These are phyloP conservation scores for Colletotrichum sp. DNA, from an alignment of 2,329 filamentous ascomycete genomes.

Conservation along the genomic window DNA sequence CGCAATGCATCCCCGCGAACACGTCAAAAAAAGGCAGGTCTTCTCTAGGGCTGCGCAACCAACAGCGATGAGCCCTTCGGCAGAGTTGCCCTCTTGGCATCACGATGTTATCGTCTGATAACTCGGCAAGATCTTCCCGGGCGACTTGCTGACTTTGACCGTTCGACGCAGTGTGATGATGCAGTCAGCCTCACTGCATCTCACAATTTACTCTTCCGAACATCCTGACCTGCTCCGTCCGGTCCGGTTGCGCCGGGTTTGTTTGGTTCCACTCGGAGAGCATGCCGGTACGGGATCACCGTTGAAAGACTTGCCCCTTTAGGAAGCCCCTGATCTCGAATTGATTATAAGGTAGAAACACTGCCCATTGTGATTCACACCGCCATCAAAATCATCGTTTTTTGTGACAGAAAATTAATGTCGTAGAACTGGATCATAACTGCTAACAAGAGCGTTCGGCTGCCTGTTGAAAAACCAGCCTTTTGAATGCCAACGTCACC, in stretches of 20 bases:
- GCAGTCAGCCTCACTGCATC: not conserved
- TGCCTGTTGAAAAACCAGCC: not conserved
- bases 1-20: not conserved
- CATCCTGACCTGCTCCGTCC: not conserved
- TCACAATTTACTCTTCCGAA: not conserved
- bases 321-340: not conserved
- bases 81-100: not conserved
- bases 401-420: rapidly evolving
- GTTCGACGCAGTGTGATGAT: not conserved
- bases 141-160: not conserved
- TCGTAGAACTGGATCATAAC: not conserved
- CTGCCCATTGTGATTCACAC: not conserved
- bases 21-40: not conserved
- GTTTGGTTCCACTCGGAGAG: not conserved
- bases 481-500: not conserved
- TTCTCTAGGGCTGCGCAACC: not conserved
- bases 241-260: not conserved
- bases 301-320: not conserved
- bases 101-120: not conserved
- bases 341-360: not conserved
- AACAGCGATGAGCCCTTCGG: not conserved
- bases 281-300: not conserved
- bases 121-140: not conserved
- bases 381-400: not conserved
- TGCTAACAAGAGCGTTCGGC: rapidly evolving